phyloP scores from a whole-genome alignment of 2,329 filamentous ascomycete species.

The Fusarium xylarioides region DNA sequence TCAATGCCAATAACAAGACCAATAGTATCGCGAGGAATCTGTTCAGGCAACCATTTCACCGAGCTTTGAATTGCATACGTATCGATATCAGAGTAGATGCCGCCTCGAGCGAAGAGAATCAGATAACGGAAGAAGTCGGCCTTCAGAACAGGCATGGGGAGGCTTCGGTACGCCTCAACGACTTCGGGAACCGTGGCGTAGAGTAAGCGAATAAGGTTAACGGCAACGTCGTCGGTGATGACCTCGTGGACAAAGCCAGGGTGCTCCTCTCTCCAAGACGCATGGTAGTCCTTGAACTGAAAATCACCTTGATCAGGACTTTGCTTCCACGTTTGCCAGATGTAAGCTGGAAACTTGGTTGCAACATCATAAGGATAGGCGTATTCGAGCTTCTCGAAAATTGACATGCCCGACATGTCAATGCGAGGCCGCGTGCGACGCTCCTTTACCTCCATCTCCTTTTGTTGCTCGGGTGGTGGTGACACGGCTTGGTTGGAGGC shows the following conservation, averaged over 20 bases:
- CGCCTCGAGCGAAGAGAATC: conserved; percentile 68
- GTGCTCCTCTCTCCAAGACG: conserved; percentile 87
- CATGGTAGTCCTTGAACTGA: conserved; percentile 82
- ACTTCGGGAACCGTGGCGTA: conserved; percentile 86
- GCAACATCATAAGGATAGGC: conserved; percentile 93
- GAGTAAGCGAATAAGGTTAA: conserved; percentile 82
- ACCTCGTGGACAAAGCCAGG: conserved; percentile 96
- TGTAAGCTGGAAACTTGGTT: conserved; percentile 92
- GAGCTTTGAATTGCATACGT: conserved; percentile 86
- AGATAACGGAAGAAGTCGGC: conserved; percentile 83
- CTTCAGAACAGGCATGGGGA: conserved; percentile 79
- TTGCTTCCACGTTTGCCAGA: conserved; percentile 99
- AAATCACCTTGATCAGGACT: conserved; percentile 82
- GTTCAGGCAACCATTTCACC: conserved; percentile 83
- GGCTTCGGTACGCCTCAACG: conserved; percentile 76
- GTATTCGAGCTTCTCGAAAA: conserved; percentile 85
- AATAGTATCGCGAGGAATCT: conserved; percentile 78
- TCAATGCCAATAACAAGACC: conserved; percentile 95
- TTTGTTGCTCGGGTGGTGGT: conserved; percentile 25
- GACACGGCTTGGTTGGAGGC: conserved; percentile 33
- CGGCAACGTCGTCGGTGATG: conserved; percentile 88
- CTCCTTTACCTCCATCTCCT: conserved; percentile 32
- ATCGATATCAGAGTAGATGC: conserved; percentile 90
- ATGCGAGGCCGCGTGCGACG: conserved; percentile 57
- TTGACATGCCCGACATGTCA: conserved; percentile 76